These are phyloP conservation scores for Hippophae rhamnoides DNA, from an alignment of 306 rosid genomes.

Conservation along the genomic window DNA sequence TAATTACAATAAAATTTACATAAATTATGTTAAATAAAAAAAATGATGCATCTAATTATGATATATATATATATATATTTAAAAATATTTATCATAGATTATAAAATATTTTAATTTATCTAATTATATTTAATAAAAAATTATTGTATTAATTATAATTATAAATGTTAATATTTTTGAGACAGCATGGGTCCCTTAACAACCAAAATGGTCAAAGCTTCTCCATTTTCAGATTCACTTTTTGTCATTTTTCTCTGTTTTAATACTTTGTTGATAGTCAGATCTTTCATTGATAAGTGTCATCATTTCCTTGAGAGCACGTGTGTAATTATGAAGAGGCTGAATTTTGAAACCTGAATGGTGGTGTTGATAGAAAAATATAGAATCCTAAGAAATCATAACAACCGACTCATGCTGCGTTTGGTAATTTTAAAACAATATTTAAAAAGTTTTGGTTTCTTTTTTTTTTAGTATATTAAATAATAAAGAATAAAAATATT, in stretches of 20 bases:
- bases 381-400: slow-evolving; percentile 19
- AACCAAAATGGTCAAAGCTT: not conserved
- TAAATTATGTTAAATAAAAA: too few relatives aligned
- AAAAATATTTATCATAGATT: too few relatives aligned
- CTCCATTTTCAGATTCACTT: not conserved
- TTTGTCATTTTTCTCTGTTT: not conserved
- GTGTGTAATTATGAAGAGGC: slow-evolving; percentile 31
- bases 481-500: too few relatives aligned
- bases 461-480: too few relatives aligned
- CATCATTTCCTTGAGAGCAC: slow-evolving; percentile 36
- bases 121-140: too few relatives aligned
- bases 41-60: too few relatives aligned
- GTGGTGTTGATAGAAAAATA: slow-evolving; percentile 1
- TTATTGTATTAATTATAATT: too few relatives aligned
- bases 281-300: slow-evolving; percentile 18
- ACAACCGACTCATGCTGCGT: slow-evolving; percentile 8
- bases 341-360: slow-evolving; percentile 13
- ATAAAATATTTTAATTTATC: too few relatives aligned
- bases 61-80: too few relatives aligned
- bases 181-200: too few relatives aligned
- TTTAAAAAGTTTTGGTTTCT: slow-evolving; percentile 13
- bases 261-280: slow-evolving; percentile 5
- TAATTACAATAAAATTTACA: too few relatives aligned
- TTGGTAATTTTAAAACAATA: not conserved
- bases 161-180: too few relatives aligned